These are phyloP conservation scores for Eucalyptus sp. DNA, from an alignment of 345 rosid genomes.

Conservation along the genomic window DNA sequence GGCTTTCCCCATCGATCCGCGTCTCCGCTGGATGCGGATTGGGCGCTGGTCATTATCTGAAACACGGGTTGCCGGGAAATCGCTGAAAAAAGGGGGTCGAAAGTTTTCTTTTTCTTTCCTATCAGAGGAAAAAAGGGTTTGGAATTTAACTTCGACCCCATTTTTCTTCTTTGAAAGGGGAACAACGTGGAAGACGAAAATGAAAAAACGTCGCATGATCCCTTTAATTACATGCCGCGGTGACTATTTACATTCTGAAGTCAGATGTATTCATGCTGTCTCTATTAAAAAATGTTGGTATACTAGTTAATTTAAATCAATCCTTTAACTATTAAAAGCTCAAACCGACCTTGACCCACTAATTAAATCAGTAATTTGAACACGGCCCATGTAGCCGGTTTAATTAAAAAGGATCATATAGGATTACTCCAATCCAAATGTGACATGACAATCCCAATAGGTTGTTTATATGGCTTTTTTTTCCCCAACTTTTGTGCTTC, in stretches of 20 bases:
- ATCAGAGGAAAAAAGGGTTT: not conserved
- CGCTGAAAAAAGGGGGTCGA: not conserved
- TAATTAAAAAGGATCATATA: not conserved
- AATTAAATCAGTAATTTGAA: not conserved
- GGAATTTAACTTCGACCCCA: not conserved
- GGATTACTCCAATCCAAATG: not conserved
- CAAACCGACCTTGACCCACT: not conserved
- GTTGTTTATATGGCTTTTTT: not conserved
- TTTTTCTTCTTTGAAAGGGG: not conserved
- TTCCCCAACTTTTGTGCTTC: not conserved
- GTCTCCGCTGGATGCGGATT: not conserved
- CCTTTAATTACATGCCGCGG: accelerated
- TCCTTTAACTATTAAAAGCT: not conserved
- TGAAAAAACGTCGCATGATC: not conserved
- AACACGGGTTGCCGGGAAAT: not conserved
- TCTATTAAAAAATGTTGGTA: not conserved
- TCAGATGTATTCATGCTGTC: not conserved
- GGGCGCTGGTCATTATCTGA: not conserved
- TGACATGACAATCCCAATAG: accelerated
- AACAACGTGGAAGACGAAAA: not conserved
- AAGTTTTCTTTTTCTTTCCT: accelerated
- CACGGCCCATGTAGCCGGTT: not conserved
- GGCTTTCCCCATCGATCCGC: not conserved
- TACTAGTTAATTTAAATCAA: not conserved
- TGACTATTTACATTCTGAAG: not conserved